Evolutionary conservation across 371 early-diverging fungal species (phyloP).

Genomic region (Funneliformis caledonium): DNA sequence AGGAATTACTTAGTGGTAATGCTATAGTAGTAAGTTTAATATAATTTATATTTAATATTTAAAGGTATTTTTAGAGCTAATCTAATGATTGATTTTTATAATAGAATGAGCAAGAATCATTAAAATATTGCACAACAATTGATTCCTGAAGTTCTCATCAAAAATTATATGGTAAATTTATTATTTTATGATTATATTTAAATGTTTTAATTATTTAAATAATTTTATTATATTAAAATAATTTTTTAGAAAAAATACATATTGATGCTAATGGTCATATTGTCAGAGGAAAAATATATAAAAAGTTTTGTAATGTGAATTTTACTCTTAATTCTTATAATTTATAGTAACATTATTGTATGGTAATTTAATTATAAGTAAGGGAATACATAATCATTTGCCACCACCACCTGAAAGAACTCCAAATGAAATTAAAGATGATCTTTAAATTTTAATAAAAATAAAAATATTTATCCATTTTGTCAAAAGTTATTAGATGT

Average conservation of each 20-base stretch:
- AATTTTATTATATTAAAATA: background rate
- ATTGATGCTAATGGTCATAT: background rate
- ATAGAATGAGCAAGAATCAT: too few relatives aligned
- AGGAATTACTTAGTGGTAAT: background rate
- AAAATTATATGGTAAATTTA: background rate
- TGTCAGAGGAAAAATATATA: background rate
- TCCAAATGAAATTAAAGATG: background rate
- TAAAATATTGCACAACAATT: background rate
- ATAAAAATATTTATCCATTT: background rate
- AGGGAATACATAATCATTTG: background rate
- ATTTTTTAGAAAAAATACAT: background rate
- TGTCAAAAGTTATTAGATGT: background rate
- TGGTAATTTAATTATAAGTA: background rate
- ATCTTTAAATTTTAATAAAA: slow-evolving; percentile 5
- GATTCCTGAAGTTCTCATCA: background rate
- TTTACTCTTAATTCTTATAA: background rate
- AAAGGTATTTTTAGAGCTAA: too few relatives aligned
- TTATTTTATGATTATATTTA: background rate
- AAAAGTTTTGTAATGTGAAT: background rate
- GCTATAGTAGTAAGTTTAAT: background rate
- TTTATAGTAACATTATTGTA: background rate
- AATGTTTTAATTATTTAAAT: background rate
- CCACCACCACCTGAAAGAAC: slow-evolving; percentile 3
- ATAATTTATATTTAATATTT: background rate
- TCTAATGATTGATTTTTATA: too few relatives aligned